Base-by-base conservation (phyloP, 345 rosid species). In the Aquilaria yunnanensis region DNA sequence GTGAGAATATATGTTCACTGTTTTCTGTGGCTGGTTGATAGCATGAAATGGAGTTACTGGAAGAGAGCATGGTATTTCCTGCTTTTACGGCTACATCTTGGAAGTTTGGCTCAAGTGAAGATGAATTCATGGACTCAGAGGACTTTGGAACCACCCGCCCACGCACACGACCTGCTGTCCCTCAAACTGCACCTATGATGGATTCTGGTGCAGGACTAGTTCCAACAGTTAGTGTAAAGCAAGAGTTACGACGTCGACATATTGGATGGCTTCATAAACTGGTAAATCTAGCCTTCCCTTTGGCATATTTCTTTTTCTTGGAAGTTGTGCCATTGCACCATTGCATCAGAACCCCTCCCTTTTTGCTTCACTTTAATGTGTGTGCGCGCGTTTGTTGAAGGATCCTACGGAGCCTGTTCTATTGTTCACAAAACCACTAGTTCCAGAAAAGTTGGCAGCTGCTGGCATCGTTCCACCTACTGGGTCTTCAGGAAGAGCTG, bases 341-440 rank as follows among this genome's bases (percentile, higher is more conserved):
- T 6, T 12, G 12, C 41, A 4, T 41, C 50, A 52, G 29, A 23
- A 34, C 32, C 59, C 11, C 9, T 46, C 62, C 31, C 54, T 5
- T 47, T 33, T 16, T 52, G 34, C 41, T 56, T 51, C 32, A 52
- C 32, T 46, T 33, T 12, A 33, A 34, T 1, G 43, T 37, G 43
- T 37, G 43, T 37, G 43, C 10, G 3, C 54, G 14, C 62, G 71
- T 57, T 60, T 14, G 29, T 61, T 69, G 66, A 87, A 95, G 99
- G 99, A 91, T 81, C 91, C 93, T 67, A 71, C 77, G 34, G 96
- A 95, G 84, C 96, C 99, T 0, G 85, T 87, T 47, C 67, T 95
- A 71, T 70, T 95, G 67, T 95, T 91, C 78, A 84, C 97, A 45
- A 91, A 95, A 65, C 96, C 99, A 47, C 75, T 91, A 10, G 88